phyloP scores from a whole-genome alignment of 345 rosid genomes.

The Brassica juncea region DNA sequence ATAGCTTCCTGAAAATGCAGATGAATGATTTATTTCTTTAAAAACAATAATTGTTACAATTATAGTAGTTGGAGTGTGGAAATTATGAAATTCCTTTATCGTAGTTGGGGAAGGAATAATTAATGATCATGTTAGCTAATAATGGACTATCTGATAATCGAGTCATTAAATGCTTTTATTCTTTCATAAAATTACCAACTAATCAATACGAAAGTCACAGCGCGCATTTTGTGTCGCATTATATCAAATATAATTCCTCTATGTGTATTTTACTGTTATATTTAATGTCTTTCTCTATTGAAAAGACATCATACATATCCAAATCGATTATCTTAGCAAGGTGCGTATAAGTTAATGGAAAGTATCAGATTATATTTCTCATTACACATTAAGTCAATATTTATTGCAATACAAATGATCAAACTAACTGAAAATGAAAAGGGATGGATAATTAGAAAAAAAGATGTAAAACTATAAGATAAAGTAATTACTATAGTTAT shows the following conservation, averaged over 20 bases:
- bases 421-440: not conserved
- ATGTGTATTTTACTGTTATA: not conserved
- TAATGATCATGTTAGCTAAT: conserved; percentile 11
- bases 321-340: not conserved
- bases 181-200: conserved; percentile 31
- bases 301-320: conserved; percentile 21
- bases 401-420: not conserved
- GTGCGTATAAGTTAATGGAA: not conserved
- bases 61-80: conserved; percentile 15
- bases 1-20: conserved; percentile 19
- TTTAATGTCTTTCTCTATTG: conserved; percentile 3
- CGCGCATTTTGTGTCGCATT: conserved; percentile 7
- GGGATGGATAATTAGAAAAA: too few relatives aligned
- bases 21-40: conserved; percentile 1
- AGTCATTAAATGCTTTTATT: conserved; percentile 20
- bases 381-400: not conserved
- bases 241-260: not conserved
- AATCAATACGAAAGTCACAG: conserved; percentile 24
- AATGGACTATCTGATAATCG: conserved; percentile 17
- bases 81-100: not conserved
- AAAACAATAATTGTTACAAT: conserved; percentile 18
- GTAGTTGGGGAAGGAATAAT: conserved; percentile 3
- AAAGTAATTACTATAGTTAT: not conserved
- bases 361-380: not conserved
- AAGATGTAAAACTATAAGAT: too few relatives aligned